Base-by-base conservation (phyloP, 352 stramenopile genomes). In the Aphanomyces stellatus region DNA sequence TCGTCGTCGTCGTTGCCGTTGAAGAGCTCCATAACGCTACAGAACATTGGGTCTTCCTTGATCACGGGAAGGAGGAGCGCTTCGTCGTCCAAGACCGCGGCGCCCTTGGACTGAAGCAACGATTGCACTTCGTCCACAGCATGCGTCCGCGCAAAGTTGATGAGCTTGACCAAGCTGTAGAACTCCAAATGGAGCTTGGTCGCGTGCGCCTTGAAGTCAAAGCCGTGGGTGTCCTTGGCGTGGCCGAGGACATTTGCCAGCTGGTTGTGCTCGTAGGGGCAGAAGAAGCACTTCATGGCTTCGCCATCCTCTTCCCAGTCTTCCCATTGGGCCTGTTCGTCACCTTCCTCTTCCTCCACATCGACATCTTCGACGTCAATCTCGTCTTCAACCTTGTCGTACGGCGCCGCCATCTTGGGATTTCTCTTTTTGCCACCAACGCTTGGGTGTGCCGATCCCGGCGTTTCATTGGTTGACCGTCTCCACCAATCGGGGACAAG, bases 281-380 rank as follows among this genome's bases (percentile, higher is more conserved):
- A 93, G 70, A 93, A 91, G 28, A 93, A 75, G 46, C 85, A 93
- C 61, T 69, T 71, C 61, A 88, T 88, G 67, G 62, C 76, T 25
- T 76, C 65, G 57, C 70, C 71, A 42, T 93, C 85, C 63, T 91
- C 85, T 46, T 91, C 79, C 85, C 85, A 93, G 78, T 93, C 85
- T 53, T 93, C 81, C 85, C 85, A 93, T 57, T 76, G 88, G 76
- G 91, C 82, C n/a, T n/a, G n/a, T n/a, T n/a, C n/a, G n/a, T n/a
- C n/a, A n/a, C n/a, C n/a, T 19, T 59, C 46, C 28, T 80, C 74
- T 53, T 65, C 76, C 17, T 63, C 55, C 22, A 33, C 55, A 19
- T 25, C 19, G 31, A 8, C 25, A n/a, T 22, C 55, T 10, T 51
- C 55, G 10, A 22, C 55, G 35, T 63, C 55, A 11, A 28, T 13